These are phyloP conservation scores for Yamadazyma songkhlaensis DNA, from an alignment of 1,139 yeast species.

Conservation along the genomic window DNA sequence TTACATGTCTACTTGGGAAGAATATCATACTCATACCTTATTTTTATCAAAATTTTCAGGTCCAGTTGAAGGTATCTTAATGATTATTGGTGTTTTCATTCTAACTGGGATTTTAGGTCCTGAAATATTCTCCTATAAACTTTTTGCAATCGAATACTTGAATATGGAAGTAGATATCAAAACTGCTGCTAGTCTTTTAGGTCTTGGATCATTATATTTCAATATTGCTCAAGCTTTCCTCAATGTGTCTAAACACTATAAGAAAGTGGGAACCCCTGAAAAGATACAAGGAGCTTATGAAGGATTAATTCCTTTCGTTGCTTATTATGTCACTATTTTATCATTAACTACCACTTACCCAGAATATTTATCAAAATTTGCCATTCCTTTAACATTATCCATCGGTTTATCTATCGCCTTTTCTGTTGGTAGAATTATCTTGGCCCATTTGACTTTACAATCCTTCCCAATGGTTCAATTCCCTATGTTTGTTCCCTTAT, in stretches of 20 bases:
- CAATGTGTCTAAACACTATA: constrained; percentile 61
- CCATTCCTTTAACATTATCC: constrained; percentile 62
- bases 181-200: constrained; percentile 46
- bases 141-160: constrained; percentile 32
- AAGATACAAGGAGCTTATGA: constrained; percentile 43
- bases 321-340: constrained; percentile 57
- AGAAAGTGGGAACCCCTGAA: constrained; percentile 16
- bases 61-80: constrained; percentile 90
- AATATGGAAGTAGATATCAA: constrained; percentile 33
- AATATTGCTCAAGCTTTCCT: constrained; percentile 70
- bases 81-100: constrained; percentile 54
- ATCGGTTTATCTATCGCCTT: constrained; percentile 80
- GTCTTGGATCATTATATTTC: constrained; percentile 58
- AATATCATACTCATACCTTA: constrained; percentile 83
- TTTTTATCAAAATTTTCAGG: constrained; percentile 82
- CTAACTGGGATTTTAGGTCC: constrained; percentile 72
- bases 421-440: constrained; percentile 83
- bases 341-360: constrained; percentile 47
- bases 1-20: constrained; percentile 94
- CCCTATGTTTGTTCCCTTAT: constrained; percentile 65
- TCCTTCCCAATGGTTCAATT: constrained; percentile 69
- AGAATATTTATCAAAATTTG: constrained; percentile 45
- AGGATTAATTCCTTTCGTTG: constrained; percentile 71
- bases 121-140: constrained; percentile 54
- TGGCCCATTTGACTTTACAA: constrained; percentile 82